Evolutionary conservation across 768 basidiomycete genomes (phyloP).

Genomic region (Coprinellus aureogranulatus): DNA sequence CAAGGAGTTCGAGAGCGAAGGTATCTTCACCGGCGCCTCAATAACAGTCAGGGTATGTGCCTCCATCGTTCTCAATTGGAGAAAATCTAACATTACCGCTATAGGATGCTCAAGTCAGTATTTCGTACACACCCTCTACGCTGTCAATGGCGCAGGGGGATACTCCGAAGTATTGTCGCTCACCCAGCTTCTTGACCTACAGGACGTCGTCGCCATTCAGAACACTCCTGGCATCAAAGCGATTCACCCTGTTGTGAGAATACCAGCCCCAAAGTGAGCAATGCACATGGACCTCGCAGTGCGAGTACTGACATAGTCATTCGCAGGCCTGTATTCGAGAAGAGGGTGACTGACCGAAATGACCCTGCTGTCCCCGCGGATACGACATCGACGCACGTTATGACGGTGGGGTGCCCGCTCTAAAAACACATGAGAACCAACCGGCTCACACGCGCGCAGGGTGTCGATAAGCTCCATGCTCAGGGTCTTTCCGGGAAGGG

Average conservation of each 20-base stretch:
- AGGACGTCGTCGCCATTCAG: conserved; percentile 49
- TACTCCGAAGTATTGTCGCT: background rate
- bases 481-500: conserved; percentile 61
- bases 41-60: conserved; percentile 35
- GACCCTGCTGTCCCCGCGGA: conserved; percentile 45
- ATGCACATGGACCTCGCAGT: too few relatives aligned
- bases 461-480: conserved; percentile 65
- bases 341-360: conserved; percentile 37
- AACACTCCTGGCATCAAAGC: conserved; percentile 50
- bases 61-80: background rate
- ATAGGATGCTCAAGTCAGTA: conserved; percentile 5
- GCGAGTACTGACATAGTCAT: too few relatives aligned
- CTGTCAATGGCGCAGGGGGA: background rate
- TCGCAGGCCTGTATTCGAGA: conserved; percentile 42
- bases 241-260: conserved; percentile 50
- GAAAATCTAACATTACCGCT: background rate
- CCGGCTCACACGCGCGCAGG: conserved; percentile 27
- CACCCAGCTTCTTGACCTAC: background rate
- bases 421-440: background rate
- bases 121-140: too few relatives aligned
- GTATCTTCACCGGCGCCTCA: conserved; percentile 59
- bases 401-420: conserved; percentile 40
- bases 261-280: conserved; percentile 43
- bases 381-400: conserved; percentile 48
- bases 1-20: conserved; percentile 50